Base-by-base conservation (phyloP, 2,329 filamentous ascomycete species). In the Ceratocystis cacaofunesta region DNA sequence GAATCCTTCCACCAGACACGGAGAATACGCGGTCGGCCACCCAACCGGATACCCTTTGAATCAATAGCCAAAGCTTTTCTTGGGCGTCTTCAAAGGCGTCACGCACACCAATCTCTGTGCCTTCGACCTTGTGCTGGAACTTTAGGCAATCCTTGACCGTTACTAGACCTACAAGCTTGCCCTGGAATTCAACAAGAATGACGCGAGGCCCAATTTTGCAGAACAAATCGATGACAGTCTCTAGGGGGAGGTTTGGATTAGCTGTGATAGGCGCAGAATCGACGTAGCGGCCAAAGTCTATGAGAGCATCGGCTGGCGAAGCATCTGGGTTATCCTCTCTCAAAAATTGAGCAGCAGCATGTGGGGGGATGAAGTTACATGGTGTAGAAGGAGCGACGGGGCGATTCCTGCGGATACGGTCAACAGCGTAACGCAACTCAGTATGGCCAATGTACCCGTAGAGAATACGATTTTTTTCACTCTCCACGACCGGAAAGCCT, bases 191-290 rank as follows among this genome's bases (percentile, higher is more conserved):
- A 48, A 96, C 87, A 2, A 99, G 80, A 62, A 99, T 92, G 5
- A 96, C 91, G 1, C 94, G 84, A 0, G 92, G 94, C 0, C 94
- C 94, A 73, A 99, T 95, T 77, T 97, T 99, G 74, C 92, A 92
- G 79, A 99, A 99, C 10, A 99, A 80, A 72, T 99, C 94, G 91
- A 99, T 96, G 41, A 95, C 92, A 0, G 94, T 99, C 76, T 99
- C 94, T 0, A 99, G 84, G 0, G 92, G 89, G 0, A 97, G 83
- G 1, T 90, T 85, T 0, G 94, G 94, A 72, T 99, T 94, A 0
- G 92, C 92, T 0, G 91, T 89, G 1, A 99, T 84, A 0, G 94
- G 94, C 0, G 92, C 95, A 7, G 86, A 82, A 73, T 99, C 92
- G 63, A 96, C 86, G 72, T 92, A 97, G 61, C 88, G 85, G 70